Conservation (phyloP, 2,329 filamentous ascomycete species). For the Gremmenia infestans region DNA sequence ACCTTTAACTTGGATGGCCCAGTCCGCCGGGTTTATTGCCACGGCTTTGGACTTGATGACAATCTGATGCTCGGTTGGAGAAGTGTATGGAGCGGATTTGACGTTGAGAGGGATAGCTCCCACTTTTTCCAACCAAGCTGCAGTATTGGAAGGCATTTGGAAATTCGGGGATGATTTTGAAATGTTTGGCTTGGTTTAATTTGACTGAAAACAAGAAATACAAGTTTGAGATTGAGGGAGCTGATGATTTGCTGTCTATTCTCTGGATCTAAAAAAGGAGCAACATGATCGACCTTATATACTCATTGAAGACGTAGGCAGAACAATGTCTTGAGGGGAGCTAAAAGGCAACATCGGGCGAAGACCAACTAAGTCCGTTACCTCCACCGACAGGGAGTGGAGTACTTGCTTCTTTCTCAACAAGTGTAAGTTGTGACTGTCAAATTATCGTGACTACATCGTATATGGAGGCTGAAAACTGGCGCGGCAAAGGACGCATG, state of each 20-base stretch:
- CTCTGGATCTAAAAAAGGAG: background rate
- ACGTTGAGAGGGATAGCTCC: conserved; percentile 27
- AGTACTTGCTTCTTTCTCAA: background rate
- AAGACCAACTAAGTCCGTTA: background rate
- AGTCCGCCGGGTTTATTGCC: conserved; percentile 39
- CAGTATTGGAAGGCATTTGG: background rate
- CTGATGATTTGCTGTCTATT: background rate
- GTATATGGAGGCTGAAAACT: too few relatives aligned
- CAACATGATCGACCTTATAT: background rate
- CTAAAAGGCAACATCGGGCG: background rate
- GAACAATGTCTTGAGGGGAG: background rate
- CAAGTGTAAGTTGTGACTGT: background rate
- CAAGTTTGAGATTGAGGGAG: background rate
- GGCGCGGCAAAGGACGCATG: too few relatives aligned
- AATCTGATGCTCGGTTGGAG: conserved; percentile 33
- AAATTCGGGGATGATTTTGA: background rate
- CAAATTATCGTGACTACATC: background rate
- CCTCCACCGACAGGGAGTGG: background rate
- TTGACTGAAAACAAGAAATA: background rate
- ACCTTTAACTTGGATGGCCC: background rate
- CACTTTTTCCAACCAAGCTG: background rate
- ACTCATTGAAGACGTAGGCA: background rate
- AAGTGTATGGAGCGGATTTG: conserved; percentile 32
- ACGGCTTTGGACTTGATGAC: conserved; percentile 35
- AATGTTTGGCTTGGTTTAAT: background rate